Conservation (phyloP, 768 basidiomycete genomes). For the Austroboletus eburneus region DNA sequence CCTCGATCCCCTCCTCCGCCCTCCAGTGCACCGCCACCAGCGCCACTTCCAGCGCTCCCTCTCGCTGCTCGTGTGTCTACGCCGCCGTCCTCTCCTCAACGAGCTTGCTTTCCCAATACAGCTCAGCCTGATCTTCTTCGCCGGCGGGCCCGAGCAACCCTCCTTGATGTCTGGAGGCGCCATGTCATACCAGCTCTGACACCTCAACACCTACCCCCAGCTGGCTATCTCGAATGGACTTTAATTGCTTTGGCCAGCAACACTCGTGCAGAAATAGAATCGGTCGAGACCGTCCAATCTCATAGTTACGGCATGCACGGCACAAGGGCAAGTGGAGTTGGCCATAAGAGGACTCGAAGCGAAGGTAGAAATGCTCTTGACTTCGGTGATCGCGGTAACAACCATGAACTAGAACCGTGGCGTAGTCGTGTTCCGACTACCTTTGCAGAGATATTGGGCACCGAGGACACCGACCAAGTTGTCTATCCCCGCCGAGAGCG, state of each 20-base stretch:
- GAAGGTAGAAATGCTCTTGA: constrained; percentile 42
- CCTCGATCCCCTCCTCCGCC: no score
- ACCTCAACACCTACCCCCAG: constrained; percentile 31
- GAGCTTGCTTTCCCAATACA: constrained; percentile 6
- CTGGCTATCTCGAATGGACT: constrained; percentile 31
- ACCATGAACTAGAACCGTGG: constrained; percentile 18
- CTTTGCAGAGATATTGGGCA: constrained; percentile 6
- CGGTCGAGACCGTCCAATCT: constrained; percentile 3
- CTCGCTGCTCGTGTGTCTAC: constrained; percentile 21
- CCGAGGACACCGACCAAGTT: constrained; percentile 24
- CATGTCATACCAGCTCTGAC: constrained; percentile 54
- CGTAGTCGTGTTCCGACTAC: constrained; percentile 28
- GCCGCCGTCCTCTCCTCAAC: constrained; percentile 22
- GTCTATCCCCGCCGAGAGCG: constrained; percentile 27
- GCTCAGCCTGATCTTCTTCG: constrained; percentile 37
- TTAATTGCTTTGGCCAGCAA: constrained; percentile 25
- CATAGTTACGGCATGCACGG: not conserved
- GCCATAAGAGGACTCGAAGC: constrained; percentile 44
- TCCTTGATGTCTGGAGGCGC: constrained; percentile 64
- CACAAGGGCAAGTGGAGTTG: constrained; percentile 25
- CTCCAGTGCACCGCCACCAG: constrained; percentile 24
- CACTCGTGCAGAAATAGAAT: constrained; percentile 17
- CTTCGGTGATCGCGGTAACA: constrained; percentile 23
- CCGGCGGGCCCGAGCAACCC: constrained; percentile 57
- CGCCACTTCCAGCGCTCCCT: constrained; percentile 30